Base-by-base conservation (phyloP, 2,329 filamentous ascomycete species). In the Cylindrodendrum hubeiense region DNA sequence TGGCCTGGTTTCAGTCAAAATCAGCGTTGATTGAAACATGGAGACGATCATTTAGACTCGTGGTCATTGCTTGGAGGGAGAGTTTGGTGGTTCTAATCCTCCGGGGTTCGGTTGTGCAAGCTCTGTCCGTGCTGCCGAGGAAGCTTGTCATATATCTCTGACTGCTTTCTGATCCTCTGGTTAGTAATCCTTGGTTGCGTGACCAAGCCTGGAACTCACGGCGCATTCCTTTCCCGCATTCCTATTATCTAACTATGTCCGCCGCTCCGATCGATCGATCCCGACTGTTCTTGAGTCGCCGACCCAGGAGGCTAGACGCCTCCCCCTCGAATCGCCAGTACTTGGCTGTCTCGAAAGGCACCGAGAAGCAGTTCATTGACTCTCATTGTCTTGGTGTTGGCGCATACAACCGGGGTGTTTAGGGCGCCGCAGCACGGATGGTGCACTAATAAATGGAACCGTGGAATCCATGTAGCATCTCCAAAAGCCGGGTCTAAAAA, bases 51-150 rank as follows among this genome's bases (percentile, higher is more conserved):
- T 52, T 51, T 62, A 51, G 52, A 44, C 60, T 62, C 52, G 52
- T 62, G 59, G 52, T 51, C 59, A 34, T 52, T 62, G 52, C 59
- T 51, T 44, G 49, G 13, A 24, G 52, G 49, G 13, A 24, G 52
- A 62, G 17, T 44, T 41, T 50, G 41, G 28, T 21, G 43, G 33
- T 55, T 49, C 34, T 41, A 41, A 34, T 33, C 53, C 41, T 54
- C 46, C 37, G 43, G 51, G 51, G 44, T 50, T 46, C 4, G 33
- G 30, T 19, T 17, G 28, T 28, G 34, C 33, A 21, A 34, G 43
- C 30, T 26, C 43, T n/a, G 50, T 61, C 50, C 34, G 51, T 61
- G 58, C 50, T 55, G 41, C 17, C 24, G 30, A 37, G 30, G 24
- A 55, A 44, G 15, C 26, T 19, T 28, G 24, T 30, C 9, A 12